phyloP scores from a whole-genome alignment of 2,329 filamentous ascomycete species.

The Aspergillus amoenus region DNA sequence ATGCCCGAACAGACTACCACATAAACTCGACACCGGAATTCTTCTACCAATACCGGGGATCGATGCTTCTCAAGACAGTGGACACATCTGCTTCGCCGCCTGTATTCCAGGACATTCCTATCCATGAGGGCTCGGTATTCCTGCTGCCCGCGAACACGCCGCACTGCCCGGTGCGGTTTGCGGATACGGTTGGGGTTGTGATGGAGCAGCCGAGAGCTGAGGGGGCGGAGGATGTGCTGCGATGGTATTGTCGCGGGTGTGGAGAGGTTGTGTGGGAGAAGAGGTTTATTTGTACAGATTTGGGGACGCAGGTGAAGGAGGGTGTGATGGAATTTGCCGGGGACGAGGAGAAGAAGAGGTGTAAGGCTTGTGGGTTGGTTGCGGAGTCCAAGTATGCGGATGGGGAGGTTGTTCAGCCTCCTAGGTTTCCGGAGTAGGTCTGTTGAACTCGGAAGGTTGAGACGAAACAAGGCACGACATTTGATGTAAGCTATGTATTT shows the following conservation, averaged over 20 bases:
- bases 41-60: constrained; percentile 95
- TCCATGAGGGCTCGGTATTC: constrained; percentile 92
- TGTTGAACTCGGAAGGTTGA: neutral
- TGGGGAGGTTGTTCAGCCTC: constrained; percentile 45
- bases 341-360: constrained; percentile 69
- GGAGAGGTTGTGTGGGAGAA: constrained; percentile 77
- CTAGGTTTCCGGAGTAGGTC: constrained; percentile 35
- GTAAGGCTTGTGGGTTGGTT: constrained; percentile 71
- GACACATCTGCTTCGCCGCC: constrained; percentile 57
- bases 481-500: neutral
- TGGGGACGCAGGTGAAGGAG: constrained; percentile 91
- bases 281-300: constrained; percentile 80
- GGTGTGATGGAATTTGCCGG: constrained; percentile 80
- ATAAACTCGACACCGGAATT: constrained; percentile 95
- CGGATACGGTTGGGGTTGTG: constrained; percentile 89
- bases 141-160: constrained; percentile 91
- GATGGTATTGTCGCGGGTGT: constrained; percentile 83
- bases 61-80: constrained; percentile 91
- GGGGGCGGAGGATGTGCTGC: constrained; percentile 70
- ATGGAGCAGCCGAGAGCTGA: constrained; percentile 79
- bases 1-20: constrained; percentile 96
- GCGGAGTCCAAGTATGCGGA: constrained; percentile 56
- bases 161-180: constrained; percentile 92
- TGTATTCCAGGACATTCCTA: constrained; percentile 78
- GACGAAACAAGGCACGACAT: neutral